Evolutionary conservation across 1,284 basidiomycete genomes (phyloP), one percentile per base, ranked within the genome.

Genomic region (Ceratobasidium sp.): DNA sequence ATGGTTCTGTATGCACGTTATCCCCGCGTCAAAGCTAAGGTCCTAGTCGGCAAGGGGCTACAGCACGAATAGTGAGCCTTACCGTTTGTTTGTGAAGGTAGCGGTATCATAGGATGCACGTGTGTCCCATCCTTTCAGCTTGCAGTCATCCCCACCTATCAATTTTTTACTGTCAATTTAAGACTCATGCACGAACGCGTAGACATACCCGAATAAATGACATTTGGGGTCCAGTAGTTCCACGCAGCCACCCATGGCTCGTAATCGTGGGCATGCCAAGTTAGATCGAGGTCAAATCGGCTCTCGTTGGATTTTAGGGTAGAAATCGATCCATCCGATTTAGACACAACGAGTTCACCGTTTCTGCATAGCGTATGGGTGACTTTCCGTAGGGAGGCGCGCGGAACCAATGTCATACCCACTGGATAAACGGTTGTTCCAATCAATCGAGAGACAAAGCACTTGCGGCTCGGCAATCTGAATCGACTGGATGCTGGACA

Each of bases 181-280:
- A n/a, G n/a, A 40, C 10, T 17, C 52, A 52, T 55, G 25, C 12
- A 20, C 47, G 45, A 56, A 42, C 31, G 31, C 50, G 12, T 25
- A 10, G 27, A 71, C 78, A 49, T 69, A 91, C 94, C 96, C 15
- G 93, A 95, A 82, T 94, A 98, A 1, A 96, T 82, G 15, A 90
- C 78, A 73, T 87, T 86, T 0, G 82, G 79, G 70, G 93, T 80
- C 90, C 92, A 95, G 73, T 91, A 89, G 76, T 98, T 87, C 87
- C 93, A 99, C 0, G 92, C 89, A 0, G 90, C 87, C 54, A 94
- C 89, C 97, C 97, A 99, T 0, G 96, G 92, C 77, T 99, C 97
- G 75, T 88, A 90, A 71, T 95, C 93, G 76, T 99, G 97, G 4
- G 93, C 96, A 69, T 85, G 80, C 96, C 96, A 99, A 1, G 80